Percentiles rank a stretch among this genome's conserved stretches.
phyloP scores from a whole-genome alignment of 2,329 filamentous ascomycete genomes.

The Calonectria hawksworthii region DNA sequence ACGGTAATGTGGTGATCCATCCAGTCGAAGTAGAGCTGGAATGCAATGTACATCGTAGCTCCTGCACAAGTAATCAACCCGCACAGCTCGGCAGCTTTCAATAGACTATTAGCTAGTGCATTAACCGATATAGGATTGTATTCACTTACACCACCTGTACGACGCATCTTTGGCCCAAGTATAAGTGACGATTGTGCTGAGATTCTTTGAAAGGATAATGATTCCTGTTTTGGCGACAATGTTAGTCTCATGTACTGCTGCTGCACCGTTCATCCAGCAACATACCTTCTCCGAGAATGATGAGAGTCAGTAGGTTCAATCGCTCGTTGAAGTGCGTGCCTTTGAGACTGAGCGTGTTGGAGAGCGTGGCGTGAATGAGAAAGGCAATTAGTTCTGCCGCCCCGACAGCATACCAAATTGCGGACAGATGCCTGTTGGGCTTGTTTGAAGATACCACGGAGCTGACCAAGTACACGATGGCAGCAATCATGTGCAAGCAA shows the following conservation, averaged over 20 bases:
- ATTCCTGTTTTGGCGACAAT: neutral
- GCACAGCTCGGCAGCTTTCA: slow-evolving; percentile 6
- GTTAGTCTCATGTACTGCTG: neutral
- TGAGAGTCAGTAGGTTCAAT: slow-evolving; percentile 22
- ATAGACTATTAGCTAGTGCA: neutral
- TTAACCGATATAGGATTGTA: too few species aligned
- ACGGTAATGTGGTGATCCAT: slow-evolving; percentile 26
- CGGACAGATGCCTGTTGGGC: neutral
- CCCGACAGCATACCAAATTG: slow-evolving; percentile 9
- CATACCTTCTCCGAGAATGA: slow-evolving; percentile 26
- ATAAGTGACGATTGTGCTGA: slow-evolving; percentile 14
- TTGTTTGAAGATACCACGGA: neutral
- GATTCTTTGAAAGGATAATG: slow-evolving; percentile 23
- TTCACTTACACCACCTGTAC: slow-evolving; percentile 9
- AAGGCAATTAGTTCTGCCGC: slow-evolving; percentile 13
- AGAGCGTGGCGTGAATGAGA: slow-evolving; percentile 6
- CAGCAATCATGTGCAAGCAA: neutral
- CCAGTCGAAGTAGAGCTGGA: slow-evolving; percentile 29
- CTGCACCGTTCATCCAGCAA: neutral
- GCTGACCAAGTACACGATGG: slow-evolving; percentile 3
- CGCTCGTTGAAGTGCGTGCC: slow-evolving; percentile 28
- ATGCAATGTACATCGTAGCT: slow-evolving; percentile 17
- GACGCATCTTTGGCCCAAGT: slow-evolving; percentile 11
- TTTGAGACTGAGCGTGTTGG: slow-evolving; percentile 16
- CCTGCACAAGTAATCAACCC: slow-evolving; percentile 20